These are phyloP conservation scores for Eleusine coracana DNA, from an alignment of 176 grass and related monocot genomes.

Conservation along the genomic window DNA sequence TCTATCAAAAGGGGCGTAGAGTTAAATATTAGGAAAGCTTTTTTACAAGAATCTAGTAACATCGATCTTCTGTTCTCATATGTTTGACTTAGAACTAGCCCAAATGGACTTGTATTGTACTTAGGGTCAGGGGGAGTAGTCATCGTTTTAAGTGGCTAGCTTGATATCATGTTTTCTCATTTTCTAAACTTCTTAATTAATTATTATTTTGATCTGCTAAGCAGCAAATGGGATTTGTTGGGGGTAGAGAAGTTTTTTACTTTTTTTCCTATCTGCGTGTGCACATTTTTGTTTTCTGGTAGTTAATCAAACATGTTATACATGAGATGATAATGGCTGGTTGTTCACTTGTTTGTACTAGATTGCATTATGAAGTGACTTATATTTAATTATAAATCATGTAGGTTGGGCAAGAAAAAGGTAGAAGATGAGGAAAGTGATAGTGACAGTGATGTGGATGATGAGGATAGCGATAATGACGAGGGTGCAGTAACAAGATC, in stretches of 20 bases:
- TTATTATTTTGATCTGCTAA: constrained; percentile 10
- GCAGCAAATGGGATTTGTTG: neutral
- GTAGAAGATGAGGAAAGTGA: constrained; percentile 65
- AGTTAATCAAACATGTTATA: constrained; percentile 5
- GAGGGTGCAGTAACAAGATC: constrained; percentile 57
- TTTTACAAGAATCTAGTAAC: neutral
- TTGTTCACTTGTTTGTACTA: neutral
- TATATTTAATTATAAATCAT: constrained; percentile 25
- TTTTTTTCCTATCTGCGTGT: neutral
- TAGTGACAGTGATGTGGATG: constrained; percentile 59
- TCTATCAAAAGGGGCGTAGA: neutral
- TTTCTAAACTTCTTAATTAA: neutral
- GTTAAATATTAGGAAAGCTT: neutral
- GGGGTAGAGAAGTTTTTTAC: neutral
- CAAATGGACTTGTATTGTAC: neutral
- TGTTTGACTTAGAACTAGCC: neutral
- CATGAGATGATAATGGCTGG: neutral
- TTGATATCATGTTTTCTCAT: constrained; percentile 17
- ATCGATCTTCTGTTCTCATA: neutral
- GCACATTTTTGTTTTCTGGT: neutral
- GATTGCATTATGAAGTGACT: constrained; percentile 22
- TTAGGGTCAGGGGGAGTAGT: neutral
- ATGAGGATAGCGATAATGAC: constrained; percentile 44
- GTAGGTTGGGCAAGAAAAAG: constrained; percentile 93
- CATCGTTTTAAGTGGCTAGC: neutral